phyloP scores from a whole-genome alignment of 2,329 filamentous ascomycete genomes.

The Xylaria arbuscula region DNA sequence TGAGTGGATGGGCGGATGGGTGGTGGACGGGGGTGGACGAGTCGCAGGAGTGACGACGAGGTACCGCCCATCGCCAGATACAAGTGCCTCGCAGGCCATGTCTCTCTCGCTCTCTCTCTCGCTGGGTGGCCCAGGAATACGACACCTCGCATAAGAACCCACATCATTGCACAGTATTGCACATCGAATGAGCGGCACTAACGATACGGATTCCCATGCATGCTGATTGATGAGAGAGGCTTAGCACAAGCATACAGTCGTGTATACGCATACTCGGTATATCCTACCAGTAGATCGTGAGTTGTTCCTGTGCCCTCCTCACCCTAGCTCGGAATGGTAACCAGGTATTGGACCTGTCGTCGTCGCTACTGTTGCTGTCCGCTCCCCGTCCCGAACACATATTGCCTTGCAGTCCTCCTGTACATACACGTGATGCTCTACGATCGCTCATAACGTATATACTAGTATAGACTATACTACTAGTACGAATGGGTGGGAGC shows the following conservation, averaged over 20 bases:
- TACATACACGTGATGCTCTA: not conserved
- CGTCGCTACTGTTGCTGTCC: not conserved
- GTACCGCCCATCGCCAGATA: conserved; percentile 41
- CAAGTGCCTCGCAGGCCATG: conserved; percentile 18
- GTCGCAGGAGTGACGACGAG: conserved; percentile 32
- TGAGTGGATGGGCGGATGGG: not conserved
- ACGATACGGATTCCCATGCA: conserved; percentile 44
- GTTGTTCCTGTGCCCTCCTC: conserved; percentile 11
- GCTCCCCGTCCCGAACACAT: not conserved
- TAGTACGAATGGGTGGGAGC: not conserved
- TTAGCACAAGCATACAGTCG: conserved; percentile 22
- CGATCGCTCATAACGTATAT: not conserved
- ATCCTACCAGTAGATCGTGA: not conserved
- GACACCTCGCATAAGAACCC: conserved; percentile 48
- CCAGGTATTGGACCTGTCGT: not conserved
- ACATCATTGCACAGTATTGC: conserved; percentile 28
- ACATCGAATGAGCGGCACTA: conserved; percentile 20
- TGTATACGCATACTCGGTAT: conserved; percentile 9
- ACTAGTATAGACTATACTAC: not conserved
- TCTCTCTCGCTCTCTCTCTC: conserved; percentile 14
- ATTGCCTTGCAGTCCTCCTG: no score
- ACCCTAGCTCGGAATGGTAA: not conserved
- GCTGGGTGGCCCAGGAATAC: conserved; percentile 39
- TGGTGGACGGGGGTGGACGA: conserved; percentile 5
- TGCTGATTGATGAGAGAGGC: conserved; percentile 35